These are phyloP conservation scores for Russula sp. DNA, from an alignment of 768 basidiomycete genomes.

Conservation along the genomic window DNA sequence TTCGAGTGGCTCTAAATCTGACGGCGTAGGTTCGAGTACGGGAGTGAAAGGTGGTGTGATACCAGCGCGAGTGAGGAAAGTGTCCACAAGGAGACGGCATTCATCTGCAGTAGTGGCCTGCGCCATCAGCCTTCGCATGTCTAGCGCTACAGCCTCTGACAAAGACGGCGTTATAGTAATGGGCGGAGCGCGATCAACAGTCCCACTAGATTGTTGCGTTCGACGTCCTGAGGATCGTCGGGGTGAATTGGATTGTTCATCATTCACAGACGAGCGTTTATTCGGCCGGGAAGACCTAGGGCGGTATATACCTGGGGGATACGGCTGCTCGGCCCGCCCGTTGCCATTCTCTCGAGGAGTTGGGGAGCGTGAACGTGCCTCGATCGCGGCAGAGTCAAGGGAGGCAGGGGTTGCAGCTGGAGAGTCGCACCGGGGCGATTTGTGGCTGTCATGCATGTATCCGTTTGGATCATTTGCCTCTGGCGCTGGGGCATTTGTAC, in stretches of 20 bases:
- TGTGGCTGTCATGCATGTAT: neutral
- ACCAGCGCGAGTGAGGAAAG: constrained; percentile 51
- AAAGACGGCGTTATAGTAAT: constrained; percentile 31
- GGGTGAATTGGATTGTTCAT: neutral
- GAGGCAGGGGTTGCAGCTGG: neutral
- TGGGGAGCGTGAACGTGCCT: neutral
- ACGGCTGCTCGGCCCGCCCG: constrained; percentile 2
- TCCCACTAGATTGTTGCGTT: constrained; percentile 16
- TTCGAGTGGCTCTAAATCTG: constrained; percentile 16
- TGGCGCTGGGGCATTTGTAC: neutral
- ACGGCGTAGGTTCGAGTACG: constrained; percentile 24
- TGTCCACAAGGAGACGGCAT: constrained; percentile 78
- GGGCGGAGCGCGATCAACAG: constrained; percentile 19
- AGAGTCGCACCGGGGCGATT: neutral
- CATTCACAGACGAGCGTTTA: constrained; percentile 4
- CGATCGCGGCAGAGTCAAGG: neutral
- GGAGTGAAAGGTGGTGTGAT: constrained; percentile 27
- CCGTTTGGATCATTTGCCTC: constrained; percentile 5
- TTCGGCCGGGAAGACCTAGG: neutral
- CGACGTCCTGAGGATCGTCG: constrained; percentile 6
- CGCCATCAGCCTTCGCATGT: constrained; percentile 62
- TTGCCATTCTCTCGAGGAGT: constrained; percentile 5
- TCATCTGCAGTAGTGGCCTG: constrained; percentile 73
- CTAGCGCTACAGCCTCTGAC: constrained; percentile 45
- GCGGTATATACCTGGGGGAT: neutral